Percentiles rank a stretch among this genome's conserved stretches.
These are phyloP conservation scores for Yamadazyma philogaea DNA, from an alignment of 805 yeast genomes.

Conservation along the genomic window DNA sequence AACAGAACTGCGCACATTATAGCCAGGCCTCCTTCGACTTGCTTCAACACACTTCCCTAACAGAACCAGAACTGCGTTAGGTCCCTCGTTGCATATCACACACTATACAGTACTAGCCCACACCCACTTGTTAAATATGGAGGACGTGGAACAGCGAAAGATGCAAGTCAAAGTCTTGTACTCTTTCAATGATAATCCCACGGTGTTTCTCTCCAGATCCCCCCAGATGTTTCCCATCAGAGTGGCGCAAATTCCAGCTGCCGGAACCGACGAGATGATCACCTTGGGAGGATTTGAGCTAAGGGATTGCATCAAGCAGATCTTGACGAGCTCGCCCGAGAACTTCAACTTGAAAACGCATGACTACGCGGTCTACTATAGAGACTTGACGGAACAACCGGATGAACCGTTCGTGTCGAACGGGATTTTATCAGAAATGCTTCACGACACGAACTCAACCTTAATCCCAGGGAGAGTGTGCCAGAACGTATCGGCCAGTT, in stretches of 20 bases:
- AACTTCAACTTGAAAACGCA: conserved; percentile 37
- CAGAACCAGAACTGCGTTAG: background rate
- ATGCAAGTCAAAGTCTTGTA: conserved; percentile 47
- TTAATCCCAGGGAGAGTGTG: conserved; percentile 55
- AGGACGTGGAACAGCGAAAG: conserved; percentile 24
- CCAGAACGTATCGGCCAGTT: conserved; percentile 51
- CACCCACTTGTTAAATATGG: background rate
- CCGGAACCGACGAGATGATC: conserved; percentile 25
- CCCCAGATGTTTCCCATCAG: conserved; percentile 31
- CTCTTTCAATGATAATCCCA: conserved; percentile 41
- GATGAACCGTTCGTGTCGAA: conserved; percentile 46
- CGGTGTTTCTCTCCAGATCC: conserved; percentile 43
- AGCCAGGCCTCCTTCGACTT: background rate
- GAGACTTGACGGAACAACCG: conserved; percentile 46
- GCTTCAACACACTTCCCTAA: background rate
- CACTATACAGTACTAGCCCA: background rate
- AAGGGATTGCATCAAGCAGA: conserved; percentile 36
- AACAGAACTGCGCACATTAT: background rate
- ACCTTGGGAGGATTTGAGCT: conserved; percentile 43
- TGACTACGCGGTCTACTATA: conserved; percentile 46
- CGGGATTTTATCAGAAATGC: conserved; percentile 35
- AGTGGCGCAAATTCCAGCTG: conserved; percentile 35
- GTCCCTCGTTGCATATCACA: no score
- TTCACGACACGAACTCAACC: conserved; percentile 22
- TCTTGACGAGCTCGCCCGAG: conserved; percentile 39